phyloP scores from a whole-genome alignment of 208 protist species.

The Trypanosoma scelopori region DNA sequence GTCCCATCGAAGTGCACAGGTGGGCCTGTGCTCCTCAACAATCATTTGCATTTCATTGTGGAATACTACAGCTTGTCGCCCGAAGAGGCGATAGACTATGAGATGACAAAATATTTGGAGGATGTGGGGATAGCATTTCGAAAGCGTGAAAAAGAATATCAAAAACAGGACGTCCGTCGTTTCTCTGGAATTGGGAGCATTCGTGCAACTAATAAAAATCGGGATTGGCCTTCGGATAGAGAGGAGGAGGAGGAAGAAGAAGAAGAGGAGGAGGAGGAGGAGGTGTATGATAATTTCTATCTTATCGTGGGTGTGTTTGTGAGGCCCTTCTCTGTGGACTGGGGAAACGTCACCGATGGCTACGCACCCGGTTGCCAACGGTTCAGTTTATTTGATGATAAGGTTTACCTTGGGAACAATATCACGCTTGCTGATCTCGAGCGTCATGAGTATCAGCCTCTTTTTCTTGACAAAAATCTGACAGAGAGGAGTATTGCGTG shows the following conservation, averaged over 20 bases:
- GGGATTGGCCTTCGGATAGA: too few relatives aligned
- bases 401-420: background rate
- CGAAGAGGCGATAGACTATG: too few relatives aligned
- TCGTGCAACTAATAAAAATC: too few relatives aligned
- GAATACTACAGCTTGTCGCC: slow-evolving; percentile 20
- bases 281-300: too few relatives aligned
- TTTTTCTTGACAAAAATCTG: slow-evolving; percentile 6
- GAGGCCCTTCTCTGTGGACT: slow-evolving; percentile 28
- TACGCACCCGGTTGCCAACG: background rate
- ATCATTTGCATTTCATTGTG: slow-evolving; percentile 36
- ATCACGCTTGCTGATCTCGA: background rate
- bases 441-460: background rate
- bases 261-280: background rate
- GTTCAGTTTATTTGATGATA: background rate
- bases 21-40: slow-evolving; percentile 29
- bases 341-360: background rate
- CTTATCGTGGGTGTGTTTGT: slow-evolving; percentile 31
- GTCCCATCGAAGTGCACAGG: slow-evolving; percentile 20
- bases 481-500: slow-evolving; percentile 19
- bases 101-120: too few relatives aligned
- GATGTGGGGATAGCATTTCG: too few relatives aligned
- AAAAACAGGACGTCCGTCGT: too few relatives aligned
- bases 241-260: background rate
- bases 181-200: background rate
- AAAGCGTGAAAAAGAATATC: too few relatives aligned